Evolutionary conservation across 129 eudicot genomes (phyloP).

Genomic region (Tanacetum coccineum): DNA sequence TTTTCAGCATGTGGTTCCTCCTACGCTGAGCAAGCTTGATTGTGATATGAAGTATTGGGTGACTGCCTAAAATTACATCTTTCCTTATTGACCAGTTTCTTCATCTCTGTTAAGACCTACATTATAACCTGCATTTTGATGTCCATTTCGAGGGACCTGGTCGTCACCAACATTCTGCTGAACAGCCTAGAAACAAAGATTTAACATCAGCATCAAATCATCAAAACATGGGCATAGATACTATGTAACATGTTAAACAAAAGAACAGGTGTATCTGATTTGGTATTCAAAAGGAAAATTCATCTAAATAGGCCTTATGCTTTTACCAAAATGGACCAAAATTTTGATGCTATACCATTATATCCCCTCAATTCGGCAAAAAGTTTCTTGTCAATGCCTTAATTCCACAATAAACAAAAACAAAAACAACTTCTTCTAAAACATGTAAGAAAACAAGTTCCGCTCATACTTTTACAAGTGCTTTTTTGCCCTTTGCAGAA

Average conservation of each 20-base stretch:
- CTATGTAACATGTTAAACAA: not conserved
- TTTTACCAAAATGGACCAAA: too few relatives aligned
- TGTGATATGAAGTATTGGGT: not conserved
- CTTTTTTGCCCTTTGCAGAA: too few relatives aligned
- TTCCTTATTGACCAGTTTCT: conserved; percentile 20
- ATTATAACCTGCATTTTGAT: conserved; percentile 25
- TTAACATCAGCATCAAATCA: not conserved
- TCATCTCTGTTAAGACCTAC: conserved; percentile 29
- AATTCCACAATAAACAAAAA: too few relatives aligned
- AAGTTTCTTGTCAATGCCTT: too few relatives aligned
- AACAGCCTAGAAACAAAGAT: conserved; percentile 47
- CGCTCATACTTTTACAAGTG: too few relatives aligned
- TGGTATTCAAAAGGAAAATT: too few relatives aligned
- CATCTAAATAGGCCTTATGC: too few relatives aligned
- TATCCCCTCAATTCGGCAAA: too few relatives aligned
- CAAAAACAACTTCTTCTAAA: too few relatives aligned
- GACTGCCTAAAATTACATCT: conserved; percentile 22
- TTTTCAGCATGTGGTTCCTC: conserved; percentile 5
- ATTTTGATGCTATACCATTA: too few relatives aligned
- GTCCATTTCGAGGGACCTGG: conserved; percentile 36
- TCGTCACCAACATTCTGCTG: conserved; percentile 68
- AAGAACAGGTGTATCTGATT: too few relatives aligned
- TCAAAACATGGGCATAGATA: not conserved
- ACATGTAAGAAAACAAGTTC: too few relatives aligned
- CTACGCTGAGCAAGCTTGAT: not conserved